Conservation (phyloP, 2,329 filamentous ascomycete genomes). For the Microdochium trichocladiopsis region DNA sequence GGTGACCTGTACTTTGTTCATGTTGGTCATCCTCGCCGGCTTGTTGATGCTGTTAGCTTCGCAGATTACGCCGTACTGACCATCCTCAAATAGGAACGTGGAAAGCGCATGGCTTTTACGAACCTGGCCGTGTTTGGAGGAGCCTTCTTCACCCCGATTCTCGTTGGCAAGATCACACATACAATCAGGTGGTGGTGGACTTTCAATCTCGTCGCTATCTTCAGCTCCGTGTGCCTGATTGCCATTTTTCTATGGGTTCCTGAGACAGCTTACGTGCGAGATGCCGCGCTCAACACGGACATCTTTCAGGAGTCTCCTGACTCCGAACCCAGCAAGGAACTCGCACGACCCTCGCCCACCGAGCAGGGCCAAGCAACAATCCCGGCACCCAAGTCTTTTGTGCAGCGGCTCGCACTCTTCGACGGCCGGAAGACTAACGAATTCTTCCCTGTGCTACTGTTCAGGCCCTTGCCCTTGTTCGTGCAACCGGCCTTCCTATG, state of each 20-base stretch:
- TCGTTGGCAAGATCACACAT: conserved; percentile 79
- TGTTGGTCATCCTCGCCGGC: conserved; percentile 17
- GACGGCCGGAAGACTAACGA: conserved; percentile 79
- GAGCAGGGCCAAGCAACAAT: neutral
- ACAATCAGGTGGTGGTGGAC: conserved; percentile 78
- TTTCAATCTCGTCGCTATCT: conserved; percentile 84
- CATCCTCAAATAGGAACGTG: conserved; percentile 50
- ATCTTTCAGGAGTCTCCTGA: conserved; percentile 32
- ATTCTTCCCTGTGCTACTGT: conserved; percentile 53
- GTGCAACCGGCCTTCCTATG: conserved; percentile 81
- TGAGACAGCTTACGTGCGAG: conserved; percentile 72
- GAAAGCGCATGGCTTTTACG: conserved; percentile 78
- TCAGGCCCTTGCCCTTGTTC: conserved; percentile 78
- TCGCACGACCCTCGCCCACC: neutral
- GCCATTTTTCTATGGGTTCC: conserved; percentile 73
- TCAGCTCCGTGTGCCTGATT: conserved; percentile 63
- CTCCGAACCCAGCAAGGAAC: conserved; percentile 2
- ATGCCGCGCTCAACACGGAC: conserved; percentile 63
- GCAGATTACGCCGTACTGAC: neutral
- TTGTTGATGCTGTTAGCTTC: neutral
- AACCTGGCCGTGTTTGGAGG: conserved; percentile 52
- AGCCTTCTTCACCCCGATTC: conserved; percentile 68
- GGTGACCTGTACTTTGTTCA: conserved; percentile 90
- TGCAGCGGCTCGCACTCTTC: conserved; percentile 60
- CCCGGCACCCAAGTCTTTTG: conserved; percentile 40